Base-by-base conservation (phyloP, 495 filamentous ascomycete species). In the Trypethelium eluteriae region DNA sequence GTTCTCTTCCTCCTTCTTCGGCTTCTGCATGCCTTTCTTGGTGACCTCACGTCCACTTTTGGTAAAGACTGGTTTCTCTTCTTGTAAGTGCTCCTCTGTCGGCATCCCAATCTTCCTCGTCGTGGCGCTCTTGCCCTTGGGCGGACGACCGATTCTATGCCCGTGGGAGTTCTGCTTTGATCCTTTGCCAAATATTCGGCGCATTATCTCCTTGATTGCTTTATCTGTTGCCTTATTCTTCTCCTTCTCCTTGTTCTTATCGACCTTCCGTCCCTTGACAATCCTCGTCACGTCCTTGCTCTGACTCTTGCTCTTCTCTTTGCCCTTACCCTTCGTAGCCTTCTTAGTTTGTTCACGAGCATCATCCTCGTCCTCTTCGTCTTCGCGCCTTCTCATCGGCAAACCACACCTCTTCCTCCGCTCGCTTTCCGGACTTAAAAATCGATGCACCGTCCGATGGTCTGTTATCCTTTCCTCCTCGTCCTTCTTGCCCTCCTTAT, bases 401-500 rank as follows among this genome's bases (percentile, higher is more conserved):
- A 59, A 34, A 9, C 73, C 75, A 67, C 71, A 74, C 63, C 64
- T 53, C 44, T 74, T 66, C 2, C 25, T 35, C 68, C 72, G 70
- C 70, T 79, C 77, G 69, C 77, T 76, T 16, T 72, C 75, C 5
- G 76, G 71, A 38, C 74, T 72, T 12, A 78, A 69, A 67, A 78
- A 78, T 14, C 77, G 75, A 67, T 79, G 73, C 12, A 79, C 71
- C 2, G 69, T 73, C 50, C 77, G 46, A 67, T 77, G 77, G 70
- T 79, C 77, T 53, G 73, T 66, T 9, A 79, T 68, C 10, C 77
- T 68, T 74, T 79, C 88, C 72, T 96, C 92, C 34, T 83, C 85
- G 72, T 98, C 94, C 11, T 79, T 67, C 18, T 83, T 83, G 0
- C 89, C 89, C 66, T 86, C 82, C 32, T 81, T 86, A 44, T 96